A percentile compares a stretch with the other conserved stretches of the same genome.
Conservation (phyloP, 495 filamentous ascomycete species). For the Physcia stellaris region DNA sequence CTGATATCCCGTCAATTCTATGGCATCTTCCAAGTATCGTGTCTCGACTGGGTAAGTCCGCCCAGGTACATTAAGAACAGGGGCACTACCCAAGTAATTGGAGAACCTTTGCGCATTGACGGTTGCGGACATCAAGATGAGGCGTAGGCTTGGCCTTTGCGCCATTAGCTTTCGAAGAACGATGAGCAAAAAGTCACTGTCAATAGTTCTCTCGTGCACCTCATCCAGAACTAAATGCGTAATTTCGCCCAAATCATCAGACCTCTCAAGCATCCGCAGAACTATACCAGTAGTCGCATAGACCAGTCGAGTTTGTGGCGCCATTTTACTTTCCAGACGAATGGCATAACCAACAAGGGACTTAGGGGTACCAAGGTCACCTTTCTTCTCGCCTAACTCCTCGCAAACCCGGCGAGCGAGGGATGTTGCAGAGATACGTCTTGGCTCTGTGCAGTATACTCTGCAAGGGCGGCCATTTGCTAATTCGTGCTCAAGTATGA, state of each 20-base stretch:
- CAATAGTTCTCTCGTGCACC: slow-evolving; percentile 71
- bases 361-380: slow-evolving; percentile 63
- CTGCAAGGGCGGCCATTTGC: slow-evolving; percentile 68
- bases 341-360: slow-evolving; percentile 93
- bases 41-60: slow-evolving; percentile 85
- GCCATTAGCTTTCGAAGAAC: slow-evolving; percentile 70
- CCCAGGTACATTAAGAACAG: slow-evolving; percentile 77
- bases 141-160: slow-evolving; percentile 57
- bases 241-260: slow-evolving; percentile 70
- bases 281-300: slow-evolving; percentile 86
- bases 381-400: slow-evolving; percentile 75
- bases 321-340: slow-evolving; percentile 75
- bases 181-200: slow-evolving; percentile 88
- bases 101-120: slow-evolving; percentile 87
- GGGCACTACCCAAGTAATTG: slow-evolving; percentile 68
- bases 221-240: slow-evolving; percentile 91
- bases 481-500: slow-evolving; percentile 79
- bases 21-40: slow-evolving; percentile 80
- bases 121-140: slow-evolving; percentile 93
- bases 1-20: slow-evolving; percentile 59
- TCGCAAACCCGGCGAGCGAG: slow-evolving; percentile 83
- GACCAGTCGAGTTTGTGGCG: slow-evolving; percentile 63
- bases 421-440: slow-evolving; percentile 90
- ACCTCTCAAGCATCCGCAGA: slow-evolving; percentile 88
- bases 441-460: slow-evolving; percentile 91